phyloP scores from a whole-genome alignment of 192 early-diverging fungal species.

The Linnemannia hyalina region DNA sequence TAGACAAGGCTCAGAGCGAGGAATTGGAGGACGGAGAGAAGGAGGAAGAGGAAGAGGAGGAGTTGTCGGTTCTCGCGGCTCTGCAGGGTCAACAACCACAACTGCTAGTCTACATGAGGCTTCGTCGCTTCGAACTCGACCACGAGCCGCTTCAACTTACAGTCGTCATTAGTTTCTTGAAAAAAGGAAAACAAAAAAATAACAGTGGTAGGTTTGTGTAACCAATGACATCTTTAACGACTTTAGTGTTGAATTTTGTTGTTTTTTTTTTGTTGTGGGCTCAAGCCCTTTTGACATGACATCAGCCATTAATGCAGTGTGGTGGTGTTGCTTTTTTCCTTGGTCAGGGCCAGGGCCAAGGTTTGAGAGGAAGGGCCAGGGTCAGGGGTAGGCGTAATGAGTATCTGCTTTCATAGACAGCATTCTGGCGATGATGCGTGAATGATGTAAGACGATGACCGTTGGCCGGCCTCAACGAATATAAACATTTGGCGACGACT shows the following conservation, averaged over 20 bases:
- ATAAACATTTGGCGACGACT: background rate
- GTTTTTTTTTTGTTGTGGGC: background rate
- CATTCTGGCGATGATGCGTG: background rate
- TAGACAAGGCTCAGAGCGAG: background rate
- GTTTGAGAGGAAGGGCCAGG: background rate
- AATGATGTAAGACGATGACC: background rate
- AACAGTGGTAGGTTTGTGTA: background rate
- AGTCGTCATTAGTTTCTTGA: slow-evolving; percentile 21
- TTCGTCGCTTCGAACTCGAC: slow-evolving; percentile 15
- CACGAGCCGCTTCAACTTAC: background rate
- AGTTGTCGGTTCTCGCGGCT: background rate
- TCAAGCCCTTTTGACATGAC: background rate
- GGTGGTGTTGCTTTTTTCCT: too few species aligned
- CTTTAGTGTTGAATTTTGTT: background rate
- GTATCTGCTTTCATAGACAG: too few species aligned
- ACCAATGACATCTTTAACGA: background rate
- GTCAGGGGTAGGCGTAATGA: too few species aligned
- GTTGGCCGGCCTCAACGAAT: background rate
- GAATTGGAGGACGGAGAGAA: background rate
- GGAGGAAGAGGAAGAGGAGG: background rate
- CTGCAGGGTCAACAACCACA: slow-evolving; percentile 11
- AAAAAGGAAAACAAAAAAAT: background rate
- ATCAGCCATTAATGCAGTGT: background rate
- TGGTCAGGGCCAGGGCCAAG: background rate
- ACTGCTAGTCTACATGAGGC: slow-evolving; percentile 14